These are phyloP conservation scores for Stephanodiscus minutulus DNA, from an alignment of 108 stramenopile genomes.

Conservation along the genomic window DNA sequence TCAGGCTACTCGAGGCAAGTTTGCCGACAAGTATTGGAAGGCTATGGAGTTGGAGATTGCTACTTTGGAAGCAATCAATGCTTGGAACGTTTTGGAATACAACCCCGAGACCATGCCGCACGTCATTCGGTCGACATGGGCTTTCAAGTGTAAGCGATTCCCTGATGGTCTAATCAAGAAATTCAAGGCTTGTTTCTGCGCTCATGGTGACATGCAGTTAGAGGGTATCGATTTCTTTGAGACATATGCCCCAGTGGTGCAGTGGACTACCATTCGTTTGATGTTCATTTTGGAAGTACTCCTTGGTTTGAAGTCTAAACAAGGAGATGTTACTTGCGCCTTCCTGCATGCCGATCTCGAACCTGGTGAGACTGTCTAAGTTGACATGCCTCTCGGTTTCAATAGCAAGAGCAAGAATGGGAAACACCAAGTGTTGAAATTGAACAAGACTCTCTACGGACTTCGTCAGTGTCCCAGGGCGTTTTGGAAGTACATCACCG, in stretches of 20 bases:
- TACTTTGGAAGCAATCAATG: constrained; percentile 25
- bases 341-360: constrained; percentile 61
- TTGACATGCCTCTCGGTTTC: constrained; percentile 48
- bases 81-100: constrained; percentile 24
- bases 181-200: constrained; percentile 56
- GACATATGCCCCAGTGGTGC: constrained; percentile 56
- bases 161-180: constrained; percentile 54
- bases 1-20: no score
- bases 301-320: not conserved
- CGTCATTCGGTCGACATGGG: constrained; percentile 51
- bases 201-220: constrained; percentile 38
- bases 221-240: constrained; percentile 31
- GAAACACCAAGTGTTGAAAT: no score
- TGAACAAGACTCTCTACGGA: no score
- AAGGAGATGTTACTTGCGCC: constrained; percentile 43
- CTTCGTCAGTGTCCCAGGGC: constrained; percentile 5
- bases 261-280: constrained; percentile 44
- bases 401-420: no score
- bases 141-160: constrained; percentile 50
- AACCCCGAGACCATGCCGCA: constrained; percentile 17
- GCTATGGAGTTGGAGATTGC: constrained; percentile 34
- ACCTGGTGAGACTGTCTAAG: constrained; percentile 33
- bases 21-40: constrained; percentile 27
- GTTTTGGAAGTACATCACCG: constrained; percentile 23
- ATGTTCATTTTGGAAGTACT: constrained; percentile 23